phyloP scores from a whole-genome alignment of 1,139 yeast genomes.

The Saccharomyces hybrid region DNA sequence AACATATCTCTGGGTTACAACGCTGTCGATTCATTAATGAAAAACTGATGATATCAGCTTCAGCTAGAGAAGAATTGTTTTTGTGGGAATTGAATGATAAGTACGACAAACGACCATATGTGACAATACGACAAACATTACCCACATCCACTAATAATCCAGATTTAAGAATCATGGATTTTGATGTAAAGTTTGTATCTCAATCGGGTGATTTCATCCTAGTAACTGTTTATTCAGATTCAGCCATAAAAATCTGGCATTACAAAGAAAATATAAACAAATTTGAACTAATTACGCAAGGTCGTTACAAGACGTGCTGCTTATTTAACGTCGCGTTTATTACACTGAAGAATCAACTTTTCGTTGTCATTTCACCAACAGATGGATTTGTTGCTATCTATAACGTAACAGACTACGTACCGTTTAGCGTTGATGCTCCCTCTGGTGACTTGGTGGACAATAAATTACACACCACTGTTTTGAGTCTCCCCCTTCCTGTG shows the following conservation, averaged over 20 bases:
- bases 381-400: slow-evolving; percentile 73
- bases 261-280: slow-evolving; percentile 35
- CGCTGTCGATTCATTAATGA: slow-evolving; percentile 54
- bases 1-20: slow-evolving; percentile 86
- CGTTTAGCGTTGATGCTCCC: slow-evolving; percentile 9
- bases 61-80: slow-evolving; percentile 84
- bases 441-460: not conserved
- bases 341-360: slow-evolving; percentile 27
- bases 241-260: slow-evolving; percentile 60
- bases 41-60: slow-evolving; percentile 54
- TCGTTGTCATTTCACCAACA: slow-evolving; percentile 59
- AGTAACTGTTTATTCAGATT: slow-evolving; percentile 77
- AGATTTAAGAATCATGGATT: slow-evolving; percentile 86
- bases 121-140: slow-evolving; percentile 41
- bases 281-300: slow-evolving; percentile 43
- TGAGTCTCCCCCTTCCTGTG: not conserved
- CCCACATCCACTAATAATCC: slow-evolving; percentile 49
- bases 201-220: slow-evolving; percentile 38
- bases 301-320: slow-evolving; percentile 67
- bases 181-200: slow-evolving; percentile 40
- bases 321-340: slow-evolving; percentile 53
- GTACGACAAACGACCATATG: slow-evolving; percentile 36
- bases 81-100: slow-evolving; percentile 57
- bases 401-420: slow-evolving; percentile 37
- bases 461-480: not conserved